phyloP scores from a whole-genome alignment of 176 grass and related monocot species.

The Aegilops longissima region DNA sequence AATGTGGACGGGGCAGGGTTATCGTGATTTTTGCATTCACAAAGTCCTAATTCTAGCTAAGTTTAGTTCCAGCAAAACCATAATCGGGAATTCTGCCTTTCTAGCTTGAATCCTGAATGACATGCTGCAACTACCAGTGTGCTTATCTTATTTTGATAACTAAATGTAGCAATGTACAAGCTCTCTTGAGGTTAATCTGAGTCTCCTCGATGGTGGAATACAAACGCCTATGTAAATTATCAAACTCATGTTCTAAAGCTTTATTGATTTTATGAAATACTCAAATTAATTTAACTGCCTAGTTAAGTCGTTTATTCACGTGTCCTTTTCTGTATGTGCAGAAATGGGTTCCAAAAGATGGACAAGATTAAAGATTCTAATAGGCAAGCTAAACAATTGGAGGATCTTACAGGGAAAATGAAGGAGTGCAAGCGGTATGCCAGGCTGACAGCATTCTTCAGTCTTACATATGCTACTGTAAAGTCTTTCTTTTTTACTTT shows the following conservation, averaged over 20 bases:
- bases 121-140: background rate
- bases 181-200: background rate
- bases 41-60: background rate
- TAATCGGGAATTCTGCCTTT: background rate
- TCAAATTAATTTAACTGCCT: background rate
- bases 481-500: background rate
- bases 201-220: background rate
- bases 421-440: constrained; percentile 87
- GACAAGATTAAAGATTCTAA: constrained; percentile 96
- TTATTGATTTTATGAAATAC: background rate
- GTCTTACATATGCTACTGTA: constrained; percentile 10
- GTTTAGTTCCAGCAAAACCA: background rate
- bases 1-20: background rate
- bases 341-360: constrained; percentile 99
- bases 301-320: background rate
- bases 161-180: background rate
- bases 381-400: constrained; percentile 88
- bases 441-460: constrained; percentile 25
- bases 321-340: constrained; percentile 32
- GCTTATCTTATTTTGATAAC: constrained; percentile 7
- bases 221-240: background rate
- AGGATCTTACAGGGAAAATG: constrained; percentile 97
- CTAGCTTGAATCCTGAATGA: background rate
- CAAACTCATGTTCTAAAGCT: background rate
- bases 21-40: background rate